Percentiles rank a stretch among this genome's conserved stretches.
These are phyloP conservation scores for Heterotrichella gracilis DNA, from an alignment of 352 stramenopile genomes.

Conservation along the genomic window DNA sequence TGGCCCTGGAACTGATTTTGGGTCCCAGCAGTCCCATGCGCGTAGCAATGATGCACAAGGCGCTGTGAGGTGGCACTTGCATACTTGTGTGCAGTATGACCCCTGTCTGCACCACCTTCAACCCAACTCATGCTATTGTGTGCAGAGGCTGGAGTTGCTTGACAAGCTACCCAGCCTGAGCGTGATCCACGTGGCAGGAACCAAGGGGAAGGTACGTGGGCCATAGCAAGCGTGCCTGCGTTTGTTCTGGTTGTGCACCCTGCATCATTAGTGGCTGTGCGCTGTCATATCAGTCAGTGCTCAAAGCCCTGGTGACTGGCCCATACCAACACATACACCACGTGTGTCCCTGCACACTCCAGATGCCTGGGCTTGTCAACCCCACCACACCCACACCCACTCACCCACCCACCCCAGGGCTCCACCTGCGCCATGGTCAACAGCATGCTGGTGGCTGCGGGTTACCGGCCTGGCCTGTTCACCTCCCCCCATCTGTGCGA, in stretches of 20 bases:
- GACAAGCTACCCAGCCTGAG: no score
- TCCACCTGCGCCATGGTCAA: slow-evolving; percentile 19
- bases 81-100: no score
- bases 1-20: no score
- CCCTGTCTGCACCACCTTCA: no score
- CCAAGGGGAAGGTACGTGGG: slow-evolving; percentile 90
- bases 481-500: slow-evolving; percentile 68
- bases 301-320: background rate
- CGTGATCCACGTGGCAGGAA: slow-evolving; percentile 63
- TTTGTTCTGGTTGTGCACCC: slow-evolving; percentile 40
- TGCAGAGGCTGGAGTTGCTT: no score
- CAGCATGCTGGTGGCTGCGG: slow-evolving; percentile 17
- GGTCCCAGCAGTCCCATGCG: no score
- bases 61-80: no score
- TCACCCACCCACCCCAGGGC: slow-evolving; percentile 8
- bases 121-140: no score
- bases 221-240: slow-evolving; percentile 52
- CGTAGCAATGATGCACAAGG: no score
- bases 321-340: background rate
- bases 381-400: background rate
- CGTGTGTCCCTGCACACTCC: background rate
- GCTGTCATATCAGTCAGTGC: slow-evolving; percentile 23
- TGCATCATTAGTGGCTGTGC: slow-evolving; percentile 35
- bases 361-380: background rate
- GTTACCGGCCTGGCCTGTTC: slow-evolving; percentile 41